Conservation (phyloP, 169 alveolate species). For the Plasmodium billcollinsi region DNA sequence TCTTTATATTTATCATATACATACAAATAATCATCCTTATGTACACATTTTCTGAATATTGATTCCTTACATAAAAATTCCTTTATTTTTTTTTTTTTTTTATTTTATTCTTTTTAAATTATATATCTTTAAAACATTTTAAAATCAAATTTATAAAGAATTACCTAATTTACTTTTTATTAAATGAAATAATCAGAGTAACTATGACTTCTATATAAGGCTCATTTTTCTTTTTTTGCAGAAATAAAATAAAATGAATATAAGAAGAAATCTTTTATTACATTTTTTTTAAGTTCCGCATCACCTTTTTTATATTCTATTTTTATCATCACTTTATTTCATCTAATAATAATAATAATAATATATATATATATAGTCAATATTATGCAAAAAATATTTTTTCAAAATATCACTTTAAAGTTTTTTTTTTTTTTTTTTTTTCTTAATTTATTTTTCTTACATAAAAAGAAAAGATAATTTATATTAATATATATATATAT, state of each 20-base stretch:
- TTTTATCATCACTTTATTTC: conserved; percentile 73
- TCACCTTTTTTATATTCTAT: conserved; percentile 32
- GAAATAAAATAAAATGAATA: conserved; percentile 29
- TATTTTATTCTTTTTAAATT: too few relatives aligned
- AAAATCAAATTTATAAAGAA: too few relatives aligned
- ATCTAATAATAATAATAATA: conserved; percentile 18
- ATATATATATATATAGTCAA: neutral
- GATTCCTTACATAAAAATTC: too few relatives aligned
- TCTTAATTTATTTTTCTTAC: neutral
- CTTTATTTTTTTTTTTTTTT: too few relatives aligned
- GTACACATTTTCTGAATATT: too few relatives aligned
- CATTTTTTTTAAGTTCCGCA: conserved; percentile 29
- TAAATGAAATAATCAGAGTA: conserved; percentile 77
- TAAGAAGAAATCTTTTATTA: conserved; percentile 62
- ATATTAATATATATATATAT: neutral
- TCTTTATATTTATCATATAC: too few relatives aligned
- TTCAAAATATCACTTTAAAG: neutral
- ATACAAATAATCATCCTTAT: too few relatives aligned
- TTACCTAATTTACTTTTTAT: neutral
- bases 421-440: neutral
- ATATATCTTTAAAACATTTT: too few relatives aligned
- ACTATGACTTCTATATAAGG: conserved; percentile 58
- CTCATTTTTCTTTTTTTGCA: conserved; percentile 14
- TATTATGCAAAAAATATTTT: neutral
- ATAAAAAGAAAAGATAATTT: neutral